A percentile compares a stretch with the other conserved stretches of the same genome.
Conservation (phyloP, 2,329 filamentous ascomycete genomes). For the Ophioceras dolichostomum region DNA sequence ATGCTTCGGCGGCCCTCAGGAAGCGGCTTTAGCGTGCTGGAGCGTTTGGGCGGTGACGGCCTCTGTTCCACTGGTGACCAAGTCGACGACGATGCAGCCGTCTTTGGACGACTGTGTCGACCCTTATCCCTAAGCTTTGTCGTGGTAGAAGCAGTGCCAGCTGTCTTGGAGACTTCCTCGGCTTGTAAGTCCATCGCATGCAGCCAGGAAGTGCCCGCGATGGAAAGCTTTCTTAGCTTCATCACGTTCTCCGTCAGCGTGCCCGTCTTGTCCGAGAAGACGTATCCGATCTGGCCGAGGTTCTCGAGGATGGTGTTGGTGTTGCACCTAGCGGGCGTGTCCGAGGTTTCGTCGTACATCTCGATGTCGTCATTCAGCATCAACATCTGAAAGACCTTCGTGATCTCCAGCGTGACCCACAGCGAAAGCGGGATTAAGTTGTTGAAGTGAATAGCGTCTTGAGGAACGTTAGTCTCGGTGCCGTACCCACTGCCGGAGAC, state of each 20-base stretch:
- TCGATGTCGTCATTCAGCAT: slow-evolving; percentile 70
- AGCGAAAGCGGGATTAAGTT: slow-evolving; percentile 86
- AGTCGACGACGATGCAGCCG: neutral
- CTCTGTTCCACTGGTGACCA: neutral
- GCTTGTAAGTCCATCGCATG: slow-evolving; percentile 69
- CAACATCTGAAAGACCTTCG: slow-evolving; percentile 69
- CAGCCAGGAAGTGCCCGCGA: slow-evolving; percentile 80
- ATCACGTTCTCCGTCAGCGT: slow-evolving; percentile 92
- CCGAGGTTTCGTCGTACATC: slow-evolving; percentile 78
- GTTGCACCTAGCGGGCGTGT: slow-evolving; percentile 80
- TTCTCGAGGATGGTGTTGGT: slow-evolving; percentile 95
- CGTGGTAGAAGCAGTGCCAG: too few relatives aligned
- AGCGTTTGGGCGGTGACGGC: neutral
- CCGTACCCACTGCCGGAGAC: too few relatives aligned
- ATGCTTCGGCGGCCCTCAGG: slow-evolving; percentile 3
- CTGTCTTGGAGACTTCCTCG: too few relatives aligned
- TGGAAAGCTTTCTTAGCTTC: slow-evolving; percentile 87
- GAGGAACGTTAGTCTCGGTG: too few relatives aligned
- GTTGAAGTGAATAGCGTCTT: slow-evolving; percentile 95
- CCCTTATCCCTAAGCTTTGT: too few relatives aligned
- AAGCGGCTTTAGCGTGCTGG: neutral
- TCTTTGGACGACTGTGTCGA: too few relatives aligned
- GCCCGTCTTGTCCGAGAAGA: slow-evolving; percentile 92
- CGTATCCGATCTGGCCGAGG: slow-evolving; percentile 76
- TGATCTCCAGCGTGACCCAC: slow-evolving; percentile 81